Evolutionary conservation across 768 basidiomycete species (phyloP), one percentile per base, ranked within the genome.

Genomic region (Russula griseocarnosa): DNA sequence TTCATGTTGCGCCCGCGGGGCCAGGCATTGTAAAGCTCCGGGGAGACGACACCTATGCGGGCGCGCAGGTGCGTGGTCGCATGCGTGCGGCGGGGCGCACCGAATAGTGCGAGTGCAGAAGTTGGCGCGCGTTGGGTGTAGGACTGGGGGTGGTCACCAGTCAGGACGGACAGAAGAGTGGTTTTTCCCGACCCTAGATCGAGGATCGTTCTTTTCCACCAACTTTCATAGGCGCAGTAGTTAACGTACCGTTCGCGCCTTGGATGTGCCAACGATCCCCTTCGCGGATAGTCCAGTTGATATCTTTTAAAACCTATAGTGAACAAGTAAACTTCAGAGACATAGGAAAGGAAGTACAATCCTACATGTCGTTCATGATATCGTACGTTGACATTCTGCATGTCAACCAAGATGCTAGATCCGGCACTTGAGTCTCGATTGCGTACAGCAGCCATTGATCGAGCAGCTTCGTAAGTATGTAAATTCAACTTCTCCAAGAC

Each of bases 91-190:
- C 94, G 86, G 3, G 86, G 86, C 32, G 78, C 77, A 50, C 79
- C 79, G 68, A 92, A 87, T 64, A 92, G 79, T 13, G 71, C 70
- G 20, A 92, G 79, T 28, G 76, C 76, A 62, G 80, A 66, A 73
- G 51, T 46, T 22, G 74, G 72, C 0, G 54, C 55, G 30, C 73
- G 73, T 71, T 92, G 90, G 5, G 86, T 87, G 77, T 89, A 98
- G 1, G 96, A 98, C 66, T 94, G 92, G 0, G 96, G 96, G 73
- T 98, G 96, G 72, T 96, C 94, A 28, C 96, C 96, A 0, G 93
- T 93, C 44, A 99, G 76, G 34, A 98, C 74, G 20, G 95, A 86
- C 24, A 98, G 80, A 7, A 98, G 86, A 0, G 96, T 98, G 0
- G 94, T 94, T 77, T 98, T 99, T 18, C 96, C 96, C 0, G 92